phyloP scores from a whole-genome alignment of 179 eudicot genomes.

The Spergularia azorica region DNA sequence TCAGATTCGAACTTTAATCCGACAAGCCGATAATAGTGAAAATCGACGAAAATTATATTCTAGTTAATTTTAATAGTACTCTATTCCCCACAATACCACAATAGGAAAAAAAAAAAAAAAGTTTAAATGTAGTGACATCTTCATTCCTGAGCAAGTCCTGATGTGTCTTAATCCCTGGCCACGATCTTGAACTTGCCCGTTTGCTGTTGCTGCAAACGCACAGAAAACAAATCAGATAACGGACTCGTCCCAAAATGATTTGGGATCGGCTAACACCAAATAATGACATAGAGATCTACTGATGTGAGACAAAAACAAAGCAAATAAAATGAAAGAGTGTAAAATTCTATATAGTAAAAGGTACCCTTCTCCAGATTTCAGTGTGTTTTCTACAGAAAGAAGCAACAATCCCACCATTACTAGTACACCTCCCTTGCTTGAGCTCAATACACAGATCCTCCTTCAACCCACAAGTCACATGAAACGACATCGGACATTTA shows the following conservation, averaged over 20 bases:
- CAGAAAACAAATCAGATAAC: neutral
- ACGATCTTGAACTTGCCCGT: conserved; percentile 94
- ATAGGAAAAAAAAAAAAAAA: neutral
- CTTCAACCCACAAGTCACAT: conserved; percentile 83
- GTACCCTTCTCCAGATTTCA: conserved; percentile 76
- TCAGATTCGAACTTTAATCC: neutral
- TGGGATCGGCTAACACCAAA: neutral
- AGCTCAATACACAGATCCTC: conserved; percentile 82
- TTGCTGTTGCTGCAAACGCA: conserved; percentile 75
- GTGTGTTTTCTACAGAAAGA: conserved; percentile 75
- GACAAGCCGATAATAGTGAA: too few species aligned
- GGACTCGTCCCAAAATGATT: neutral
- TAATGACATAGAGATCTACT: neutral
- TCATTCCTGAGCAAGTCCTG: neutral
- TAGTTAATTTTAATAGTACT: too few species aligned
- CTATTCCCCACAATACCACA: neutral
- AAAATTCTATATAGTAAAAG: too few species aligned
- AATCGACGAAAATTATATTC: too few species aligned
- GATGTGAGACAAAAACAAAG: too few species aligned
- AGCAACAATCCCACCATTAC: conserved; percentile 65
- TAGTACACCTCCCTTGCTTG: conserved; percentile 42
- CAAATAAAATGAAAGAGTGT: too few species aligned
- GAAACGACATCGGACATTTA: conserved; percentile 63
- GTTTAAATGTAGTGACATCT: neutral
- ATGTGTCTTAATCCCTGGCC: conserved; percentile 48